Conservation (phyloP, 805 yeast genomes). For the Metschnikowia orientalis region DNA sequence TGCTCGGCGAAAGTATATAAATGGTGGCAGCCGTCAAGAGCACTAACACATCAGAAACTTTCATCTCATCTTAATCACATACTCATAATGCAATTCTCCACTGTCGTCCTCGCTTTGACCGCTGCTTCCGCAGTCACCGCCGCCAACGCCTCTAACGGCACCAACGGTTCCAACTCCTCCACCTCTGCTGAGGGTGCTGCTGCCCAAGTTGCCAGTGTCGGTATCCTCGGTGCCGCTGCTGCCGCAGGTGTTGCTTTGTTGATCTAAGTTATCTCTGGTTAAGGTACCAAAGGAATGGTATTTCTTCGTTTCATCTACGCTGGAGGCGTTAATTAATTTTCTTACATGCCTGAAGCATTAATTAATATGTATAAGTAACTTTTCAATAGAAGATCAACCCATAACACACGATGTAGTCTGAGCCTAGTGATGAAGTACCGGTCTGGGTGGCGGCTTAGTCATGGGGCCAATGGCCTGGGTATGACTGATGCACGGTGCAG, state of each 20-base stretch:
- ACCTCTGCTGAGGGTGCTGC: slow-evolving; percentile 29
- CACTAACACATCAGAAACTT: too few species aligned
- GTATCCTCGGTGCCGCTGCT: slow-evolving; percentile 26
- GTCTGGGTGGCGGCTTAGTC: too few species aligned
- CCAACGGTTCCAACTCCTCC: slow-evolving; percentile 21
- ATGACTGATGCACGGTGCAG: too few species aligned
- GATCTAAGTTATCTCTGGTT: slow-evolving; percentile 33
- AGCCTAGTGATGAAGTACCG: too few species aligned
- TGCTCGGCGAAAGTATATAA: slow-evolving; percentile 9
- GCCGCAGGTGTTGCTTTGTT: slow-evolving; percentile 38
- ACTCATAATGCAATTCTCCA: slow-evolving; percentile 36
- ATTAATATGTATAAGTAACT: too few species aligned
- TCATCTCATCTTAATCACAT: slow-evolving; percentile 2
- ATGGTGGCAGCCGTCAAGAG: slow-evolving; percentile 1
- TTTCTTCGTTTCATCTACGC: slow-evolving; percentile 10
- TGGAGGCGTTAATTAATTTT: slow-evolving; percentile 11
- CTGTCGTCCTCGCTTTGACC: slow-evolving; percentile 36
- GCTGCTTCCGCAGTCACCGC: slow-evolving; percentile 36
- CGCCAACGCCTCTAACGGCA: slow-evolving; percentile 24
- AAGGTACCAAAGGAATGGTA: too few species aligned
- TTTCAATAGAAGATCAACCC: too few species aligned
- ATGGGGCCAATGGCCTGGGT: too few species aligned
- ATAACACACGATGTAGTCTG: too few species aligned
- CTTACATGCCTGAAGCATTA: slow-evolving; percentile 7
- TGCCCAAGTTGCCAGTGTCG: slow-evolving; percentile 32